Conservation (phyloP, 768 basidiomycete species). For the Pisolithus albus region DNA sequence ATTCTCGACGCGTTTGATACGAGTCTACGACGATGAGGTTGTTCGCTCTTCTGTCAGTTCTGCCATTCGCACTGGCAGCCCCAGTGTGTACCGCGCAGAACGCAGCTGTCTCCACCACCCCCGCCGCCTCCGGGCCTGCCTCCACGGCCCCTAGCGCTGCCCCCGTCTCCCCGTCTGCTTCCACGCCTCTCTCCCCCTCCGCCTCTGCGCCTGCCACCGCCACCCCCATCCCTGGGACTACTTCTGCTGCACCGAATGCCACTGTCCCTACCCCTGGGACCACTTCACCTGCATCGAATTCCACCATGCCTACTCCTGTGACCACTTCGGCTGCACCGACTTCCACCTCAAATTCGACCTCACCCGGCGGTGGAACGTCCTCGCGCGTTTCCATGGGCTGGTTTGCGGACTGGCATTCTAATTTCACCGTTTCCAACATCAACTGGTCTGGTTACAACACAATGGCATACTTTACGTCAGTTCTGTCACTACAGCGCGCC, state of each 20-base stretch:
- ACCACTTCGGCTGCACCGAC: slow-evolving; percentile 4
- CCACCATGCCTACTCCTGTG: neutral
- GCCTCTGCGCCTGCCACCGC: no score
- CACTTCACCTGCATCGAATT: no score
- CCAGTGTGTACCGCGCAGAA: slow-evolving; percentile 20
- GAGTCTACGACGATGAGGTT: slow-evolving; percentile 2
- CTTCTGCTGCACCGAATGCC: no score
- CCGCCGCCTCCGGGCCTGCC: neutral
- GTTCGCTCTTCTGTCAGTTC: slow-evolving; percentile 15
- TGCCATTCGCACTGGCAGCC: slow-evolving; percentile 25
- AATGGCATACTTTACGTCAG: slow-evolving; percentile 58
- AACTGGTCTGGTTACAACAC: slow-evolving; percentile 64
- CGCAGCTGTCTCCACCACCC: neutral
- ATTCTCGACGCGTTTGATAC: neutral
- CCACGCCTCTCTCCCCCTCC: no score
- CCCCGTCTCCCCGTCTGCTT: no score
- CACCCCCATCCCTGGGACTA: no score
- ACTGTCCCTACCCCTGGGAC: no score
- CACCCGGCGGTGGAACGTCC: slow-evolving; percentile 15
- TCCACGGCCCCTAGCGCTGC: slow-evolving; percentile 2
- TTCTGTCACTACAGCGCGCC: neutral
- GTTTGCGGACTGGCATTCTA: slow-evolving; percentile 64
- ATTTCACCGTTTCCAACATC: slow-evolving; percentile 42
- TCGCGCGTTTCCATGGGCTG: slow-evolving; percentile 49
- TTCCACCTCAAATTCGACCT: slow-evolving; percentile 11